A percentile compares a stretch with the other conserved stretches of the same genome.
Conservation (phyloP, 1,139 yeast genomes). For the Sugiyamaella castrensis region DNA sequence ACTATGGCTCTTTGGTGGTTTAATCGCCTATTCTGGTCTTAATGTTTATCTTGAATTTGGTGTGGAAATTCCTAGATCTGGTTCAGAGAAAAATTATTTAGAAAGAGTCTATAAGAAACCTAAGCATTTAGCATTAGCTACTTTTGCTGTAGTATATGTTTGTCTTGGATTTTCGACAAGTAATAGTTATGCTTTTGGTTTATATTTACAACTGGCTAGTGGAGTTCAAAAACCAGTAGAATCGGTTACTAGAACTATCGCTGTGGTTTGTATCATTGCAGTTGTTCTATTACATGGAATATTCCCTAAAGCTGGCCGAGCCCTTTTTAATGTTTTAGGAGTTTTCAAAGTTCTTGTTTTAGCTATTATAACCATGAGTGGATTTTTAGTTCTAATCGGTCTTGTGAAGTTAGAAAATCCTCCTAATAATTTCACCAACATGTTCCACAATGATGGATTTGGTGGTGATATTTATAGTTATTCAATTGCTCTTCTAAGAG, state of each 20-base stretch:
- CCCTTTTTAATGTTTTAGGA: constrained; percentile 64
- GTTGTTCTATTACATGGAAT: constrained; percentile 62
- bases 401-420: constrained; percentile 23
- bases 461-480: constrained; percentile 35
- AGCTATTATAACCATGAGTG: constrained; percentile 63
- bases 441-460: constrained; percentile 34
- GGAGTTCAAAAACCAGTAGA: constrained; percentile 46
- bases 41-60: constrained; percentile 77
- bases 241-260: constrained; percentile 29
- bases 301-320: constrained; percentile 60
- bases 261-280: constrained; percentile 59
- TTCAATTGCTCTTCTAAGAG: constrained; percentile 55
- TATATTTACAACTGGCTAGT: constrained; percentile 58
- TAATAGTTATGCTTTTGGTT: constrained; percentile 52
- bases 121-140: constrained; percentile 60
- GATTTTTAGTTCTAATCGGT: constrained; percentile 44
- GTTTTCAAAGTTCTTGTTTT: constrained; percentile 67
- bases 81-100: constrained; percentile 77
- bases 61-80: constrained; percentile 71
- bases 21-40: constrained; percentile 68
- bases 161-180: constrained; percentile 82
- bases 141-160: constrained; percentile 62
- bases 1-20: constrained; percentile 70
- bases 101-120: constrained; percentile 67
- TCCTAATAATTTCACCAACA: constrained; percentile 31